A percentile compares a stretch with the other conserved stretches of the same genome.
phyloP scores from a whole-genome alignment of 495 filamentous ascomycete species.

The Astrothelium macrocarpum region DNA sequence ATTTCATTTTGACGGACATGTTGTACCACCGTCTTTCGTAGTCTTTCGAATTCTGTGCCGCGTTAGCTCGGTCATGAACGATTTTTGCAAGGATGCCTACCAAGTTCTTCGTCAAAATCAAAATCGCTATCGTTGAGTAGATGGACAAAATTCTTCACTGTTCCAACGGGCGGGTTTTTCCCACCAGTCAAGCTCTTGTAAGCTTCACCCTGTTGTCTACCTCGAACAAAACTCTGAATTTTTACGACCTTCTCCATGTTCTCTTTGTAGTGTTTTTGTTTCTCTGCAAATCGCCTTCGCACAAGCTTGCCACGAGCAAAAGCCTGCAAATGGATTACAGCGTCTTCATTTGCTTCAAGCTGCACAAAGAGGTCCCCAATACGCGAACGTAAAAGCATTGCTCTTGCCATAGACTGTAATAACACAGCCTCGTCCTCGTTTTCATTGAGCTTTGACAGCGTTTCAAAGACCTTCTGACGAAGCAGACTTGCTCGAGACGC shows the following conservation, averaged over 20 bases:
- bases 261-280: slow-evolving; percentile 77
- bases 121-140: slow-evolving; percentile 96
- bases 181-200: slow-evolving; percentile 93
- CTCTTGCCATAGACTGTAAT: slow-evolving; percentile 66
- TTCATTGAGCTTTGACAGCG: slow-evolving; percentile 49
- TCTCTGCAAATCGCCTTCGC: slow-evolving; percentile 65
- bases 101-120: slow-evolving; percentile 94
- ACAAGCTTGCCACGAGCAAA: slow-evolving; percentile 64
- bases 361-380: slow-evolving; percentile 60
- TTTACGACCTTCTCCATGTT: slow-evolving; percentile 99
- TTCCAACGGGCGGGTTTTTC: slow-evolving; percentile 94
- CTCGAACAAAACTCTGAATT: slow-evolving; percentile 91
- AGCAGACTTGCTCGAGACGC: slow-evolving; percentile 53
- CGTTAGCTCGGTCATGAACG: slow-evolving; percentile 9
- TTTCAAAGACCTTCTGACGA: slow-evolving; percentile 40
- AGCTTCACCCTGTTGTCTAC: slow-evolving; percentile 87
- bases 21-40: slow-evolving; percentile 90
- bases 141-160: slow-evolving; percentile 96
- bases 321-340: slow-evolving; percentile 64
- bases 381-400: slow-evolving; percentile 63
- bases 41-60: slow-evolving; percentile 65
- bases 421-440: slow-evolving; percentile 49
- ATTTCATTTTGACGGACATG: slow-evolving; percentile 95
- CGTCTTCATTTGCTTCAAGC: slow-evolving; percentile 72
- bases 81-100: slow-evolving; percentile 18